phyloP scores from a whole-genome alignment of 1,284 basidiomycete species.

The Trichosporon asahii region DNA sequence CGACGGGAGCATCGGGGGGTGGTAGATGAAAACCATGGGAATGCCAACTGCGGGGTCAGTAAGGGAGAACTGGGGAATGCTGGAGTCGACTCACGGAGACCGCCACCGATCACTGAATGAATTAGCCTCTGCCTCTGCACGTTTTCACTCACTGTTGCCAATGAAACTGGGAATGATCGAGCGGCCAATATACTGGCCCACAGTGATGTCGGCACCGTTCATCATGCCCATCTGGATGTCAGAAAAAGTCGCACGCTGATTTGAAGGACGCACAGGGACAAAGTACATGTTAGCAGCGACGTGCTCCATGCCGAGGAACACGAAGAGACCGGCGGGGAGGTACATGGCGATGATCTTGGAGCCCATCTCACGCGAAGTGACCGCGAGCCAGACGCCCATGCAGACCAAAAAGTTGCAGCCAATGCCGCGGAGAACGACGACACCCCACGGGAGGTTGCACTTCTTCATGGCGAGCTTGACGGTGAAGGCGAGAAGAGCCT shows the following conservation, averaged over 20 bases:
- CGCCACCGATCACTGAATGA: conserved; percentile 17
- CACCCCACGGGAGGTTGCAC: conserved; percentile 26
- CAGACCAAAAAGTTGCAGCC: conserved; percentile 49
- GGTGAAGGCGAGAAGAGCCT: conserved; percentile 23
- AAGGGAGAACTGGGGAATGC: background rate
- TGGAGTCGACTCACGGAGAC: conserved; percentile 10
- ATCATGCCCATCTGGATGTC: conserved; percentile 44
- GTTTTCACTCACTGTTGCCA: conserved; percentile 26
- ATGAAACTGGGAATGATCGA: conserved; percentile 34
- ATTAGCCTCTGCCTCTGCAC: background rate
- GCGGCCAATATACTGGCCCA: conserved; percentile 26
- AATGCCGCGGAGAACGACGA: conserved; percentile 43
- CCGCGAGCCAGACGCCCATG: conserved; percentile 8
- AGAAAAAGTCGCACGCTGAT: background rate
- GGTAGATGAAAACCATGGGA: conserved; percentile 13
- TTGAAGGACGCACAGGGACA: background rate
- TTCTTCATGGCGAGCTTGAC: conserved; percentile 25
- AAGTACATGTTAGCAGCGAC: conserved; percentile 48
- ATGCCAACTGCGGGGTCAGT: conserved; percentile 13
- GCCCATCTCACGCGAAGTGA: conserved; percentile 38
- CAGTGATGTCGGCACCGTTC: conserved; percentile 30
- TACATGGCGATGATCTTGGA: conserved; percentile 44
- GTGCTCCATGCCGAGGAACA: conserved; percentile 45
- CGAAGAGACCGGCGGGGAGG: conserved; percentile 47
- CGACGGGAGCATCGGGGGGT: conserved; percentile 12